Evolutionary conservation across 2,329 filamentous ascomycete genomes (phyloP).

Genomic region (Apiospora pterosperma): DNA sequence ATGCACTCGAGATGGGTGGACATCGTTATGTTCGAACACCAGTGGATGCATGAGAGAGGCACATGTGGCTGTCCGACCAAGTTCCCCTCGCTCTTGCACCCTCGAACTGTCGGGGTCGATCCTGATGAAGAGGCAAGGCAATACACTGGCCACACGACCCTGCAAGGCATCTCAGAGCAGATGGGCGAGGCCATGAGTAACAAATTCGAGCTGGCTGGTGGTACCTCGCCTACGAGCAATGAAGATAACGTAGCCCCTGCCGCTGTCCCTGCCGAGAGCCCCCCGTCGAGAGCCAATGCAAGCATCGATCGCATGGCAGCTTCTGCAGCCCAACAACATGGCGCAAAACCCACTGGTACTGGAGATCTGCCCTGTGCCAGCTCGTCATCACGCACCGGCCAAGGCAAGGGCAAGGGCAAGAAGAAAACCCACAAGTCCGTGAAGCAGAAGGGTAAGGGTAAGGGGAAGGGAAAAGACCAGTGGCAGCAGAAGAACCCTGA

Average conservation of each 20-base stretch:
- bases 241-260: neutral
- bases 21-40: constrained; percentile 39
- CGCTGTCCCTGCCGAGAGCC: neutral
- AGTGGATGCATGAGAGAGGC: constrained; percentile 42
- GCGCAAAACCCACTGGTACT: neutral
- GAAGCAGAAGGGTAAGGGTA: neutral
- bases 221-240: neutral
- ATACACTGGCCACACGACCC: neutral
- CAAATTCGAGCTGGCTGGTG: neutral
- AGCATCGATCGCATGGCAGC: neutral
- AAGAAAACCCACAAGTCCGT: neutral
- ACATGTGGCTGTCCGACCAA: constrained; percentile 34
- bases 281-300: neutral
- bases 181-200: neutral
- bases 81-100: constrained; percentile 34
- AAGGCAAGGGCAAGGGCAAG: neutral
- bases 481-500: neutral
- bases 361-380: neutral
- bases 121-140: neutral
- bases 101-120: constrained; percentile 23
- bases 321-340: neutral
- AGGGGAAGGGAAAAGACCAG: neutral
- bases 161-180: neutral
- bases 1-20: constrained; percentile 36
- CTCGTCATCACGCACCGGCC: neutral